Evolutionary conservation across 2,329 filamentous ascomycete species (phyloP).

Genomic region (Cordyceps fumosorosea): DNA sequence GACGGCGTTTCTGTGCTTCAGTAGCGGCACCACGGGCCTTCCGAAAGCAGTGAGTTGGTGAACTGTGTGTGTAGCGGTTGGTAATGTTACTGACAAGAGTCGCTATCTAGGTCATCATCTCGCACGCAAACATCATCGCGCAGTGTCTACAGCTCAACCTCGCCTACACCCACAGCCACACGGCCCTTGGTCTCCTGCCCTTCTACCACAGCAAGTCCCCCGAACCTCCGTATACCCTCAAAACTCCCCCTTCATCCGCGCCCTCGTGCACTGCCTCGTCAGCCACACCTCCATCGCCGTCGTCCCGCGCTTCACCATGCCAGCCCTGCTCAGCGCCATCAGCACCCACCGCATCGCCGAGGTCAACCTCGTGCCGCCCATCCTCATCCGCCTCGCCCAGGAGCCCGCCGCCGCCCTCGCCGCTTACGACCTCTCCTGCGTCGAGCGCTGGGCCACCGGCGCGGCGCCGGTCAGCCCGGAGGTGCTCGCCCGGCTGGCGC

Average conservation of each 20-base stretch:
- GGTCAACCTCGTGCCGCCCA: slow-evolving; percentile 20
- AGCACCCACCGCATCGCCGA: slow-evolving; percentile 19
- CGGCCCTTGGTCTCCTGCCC: slow-evolving; percentile 19
- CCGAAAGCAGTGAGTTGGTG: slow-evolving; percentile 17
- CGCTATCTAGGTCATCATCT: slow-evolving; percentile 16
- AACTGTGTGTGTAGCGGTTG: too few species aligned
- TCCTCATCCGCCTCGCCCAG: slow-evolving; percentile 18
- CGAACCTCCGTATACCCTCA: not conserved
- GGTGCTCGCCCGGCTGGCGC: slow-evolving; percentile 12
- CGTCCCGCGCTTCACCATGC: slow-evolving; percentile 20
- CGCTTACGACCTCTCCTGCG: slow-evolving; percentile 14
- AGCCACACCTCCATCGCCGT: slow-evolving; percentile 19
- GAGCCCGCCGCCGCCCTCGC: slow-evolving; percentile 15
- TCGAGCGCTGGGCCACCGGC: slow-evolving; percentile 14
- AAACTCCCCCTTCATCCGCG: not conserved
- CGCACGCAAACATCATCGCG: slow-evolving; percentile 18
- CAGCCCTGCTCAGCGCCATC: slow-evolving; percentile 17
- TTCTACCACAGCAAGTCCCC: slow-evolving; percentile 21
- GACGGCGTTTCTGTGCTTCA: slow-evolving; percentile 18
- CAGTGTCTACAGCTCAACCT: slow-evolving; percentile 18
- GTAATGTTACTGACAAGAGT: not conserved
- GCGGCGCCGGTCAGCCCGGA: slow-evolving; percentile 17
- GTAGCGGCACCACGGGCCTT: slow-evolving; percentile 19
- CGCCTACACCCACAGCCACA: slow-evolving; percentile 5
- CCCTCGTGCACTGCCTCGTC: slow-evolving; percentile 12